These are phyloP conservation scores for Fusarium udum DNA, from an alignment of 2,329 filamentous ascomycete genomes.

Conservation along the genomic window DNA sequence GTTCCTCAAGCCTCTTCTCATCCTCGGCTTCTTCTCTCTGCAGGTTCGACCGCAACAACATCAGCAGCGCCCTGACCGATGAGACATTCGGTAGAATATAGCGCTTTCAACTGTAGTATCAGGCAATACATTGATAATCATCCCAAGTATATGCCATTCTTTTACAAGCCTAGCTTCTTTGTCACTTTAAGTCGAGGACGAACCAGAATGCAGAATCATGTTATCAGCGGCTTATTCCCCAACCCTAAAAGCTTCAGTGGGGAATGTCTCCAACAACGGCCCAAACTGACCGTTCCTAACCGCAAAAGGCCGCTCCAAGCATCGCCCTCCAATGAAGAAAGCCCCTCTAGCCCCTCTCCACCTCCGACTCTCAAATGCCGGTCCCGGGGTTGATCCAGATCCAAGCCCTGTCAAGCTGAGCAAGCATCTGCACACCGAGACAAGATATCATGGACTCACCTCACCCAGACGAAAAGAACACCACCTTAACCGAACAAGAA, in stretches of 20 bases:
- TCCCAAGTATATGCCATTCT: neutral
- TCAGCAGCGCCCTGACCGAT: conserved; percentile 61
- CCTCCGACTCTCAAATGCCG: neutral
- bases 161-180: neutral
- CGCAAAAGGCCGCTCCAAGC: neutral
- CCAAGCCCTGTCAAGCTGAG: neutral
- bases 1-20: conserved; percentile 56
- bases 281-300: neutral
- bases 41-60: conserved; percentile 49
- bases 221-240: neutral
- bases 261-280: neutral
- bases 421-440: conserved; percentile 1
- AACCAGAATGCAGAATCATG: neutral
- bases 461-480: neutral
- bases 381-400: neutral
- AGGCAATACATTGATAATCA: fast-evolving
- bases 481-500: conserved; percentile 9
- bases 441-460: conserved; percentile 12
- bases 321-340: neutral
- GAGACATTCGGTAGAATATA: neutral
- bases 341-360: neutral
- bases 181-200: neutral
- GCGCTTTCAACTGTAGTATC: neutral
- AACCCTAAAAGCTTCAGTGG: neutral
- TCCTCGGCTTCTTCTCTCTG: conserved; percentile 57